Conservation (phyloP, 805 yeast species). For the Candida sonorensis region DNA sequence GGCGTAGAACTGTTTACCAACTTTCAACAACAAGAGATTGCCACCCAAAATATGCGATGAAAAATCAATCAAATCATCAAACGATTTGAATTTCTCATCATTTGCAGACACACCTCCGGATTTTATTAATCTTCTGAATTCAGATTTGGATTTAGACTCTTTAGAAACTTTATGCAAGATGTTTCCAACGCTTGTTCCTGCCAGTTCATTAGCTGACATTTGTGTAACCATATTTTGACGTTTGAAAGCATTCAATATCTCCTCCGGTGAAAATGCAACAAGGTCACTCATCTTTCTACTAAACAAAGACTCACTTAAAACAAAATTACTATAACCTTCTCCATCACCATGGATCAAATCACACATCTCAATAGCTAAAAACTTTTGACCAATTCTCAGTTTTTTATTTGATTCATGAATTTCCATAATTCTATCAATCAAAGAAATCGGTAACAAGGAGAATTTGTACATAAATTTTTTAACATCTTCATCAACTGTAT, state of each 20-base stretch:
- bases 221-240: constrained; percentile 47
- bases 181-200: constrained; percentile 37
- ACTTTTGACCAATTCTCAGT: constrained; percentile 61
- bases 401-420: constrained; percentile 57
- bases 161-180: constrained; percentile 43
- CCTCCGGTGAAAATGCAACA: constrained; percentile 38
- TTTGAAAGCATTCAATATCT: constrained; percentile 48
- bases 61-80: constrained; percentile 39
- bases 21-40: constrained; percentile 54
- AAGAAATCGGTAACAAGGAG: constrained; percentile 63
- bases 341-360: constrained; percentile 85
- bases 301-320: constrained; percentile 62
- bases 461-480: constrained; percentile 63
- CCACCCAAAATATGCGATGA: constrained; percentile 49
- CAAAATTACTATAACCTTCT: constrained; percentile 58
- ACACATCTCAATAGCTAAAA: constrained; percentile 78
- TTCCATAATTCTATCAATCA: constrained; percentile 47
- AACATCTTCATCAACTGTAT: constrained; percentile 72
- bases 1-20: constrained; percentile 68
- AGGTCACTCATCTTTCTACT: constrained; percentile 10
- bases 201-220: constrained; percentile 27
- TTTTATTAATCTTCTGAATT: constrained; percentile 41
- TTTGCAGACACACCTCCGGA: constrained; percentile 64
- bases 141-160: constrained; percentile 36
- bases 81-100: constrained; percentile 36